Evolutionary conservation across 306 rosid genomes (phyloP).

Genomic region (Vigna unguiculata): DNA sequence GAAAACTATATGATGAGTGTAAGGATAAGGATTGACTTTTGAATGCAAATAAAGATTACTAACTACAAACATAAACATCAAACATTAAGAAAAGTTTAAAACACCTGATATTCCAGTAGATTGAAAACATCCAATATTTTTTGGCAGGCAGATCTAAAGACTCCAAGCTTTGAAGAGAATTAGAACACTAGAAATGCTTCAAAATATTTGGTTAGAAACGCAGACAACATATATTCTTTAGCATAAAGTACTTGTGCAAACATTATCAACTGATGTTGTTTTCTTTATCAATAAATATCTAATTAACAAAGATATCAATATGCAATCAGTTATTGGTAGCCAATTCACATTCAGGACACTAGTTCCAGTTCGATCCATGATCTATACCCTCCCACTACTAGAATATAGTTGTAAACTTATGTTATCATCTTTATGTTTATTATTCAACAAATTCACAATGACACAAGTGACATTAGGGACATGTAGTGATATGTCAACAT

Average conservation of each 20-base stretch:
- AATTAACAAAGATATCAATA: constrained; percentile 19
- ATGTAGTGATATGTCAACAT: not conserved
- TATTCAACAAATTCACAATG: not conserved
- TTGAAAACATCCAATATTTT: constrained; percentile 78
- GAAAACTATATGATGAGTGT: too few species aligned
- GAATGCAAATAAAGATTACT: constrained; percentile 26
- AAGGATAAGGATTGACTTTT: constrained; percentile 5
- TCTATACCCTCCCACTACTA: not conserved
- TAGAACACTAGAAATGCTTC: constrained; percentile 77
- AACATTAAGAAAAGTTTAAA: constrained; percentile 15
- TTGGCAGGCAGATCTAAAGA: constrained; percentile 84
- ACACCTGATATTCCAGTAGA: constrained; percentile 94
- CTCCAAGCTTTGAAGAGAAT: constrained; percentile 70
- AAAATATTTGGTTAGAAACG: constrained; percentile 39
- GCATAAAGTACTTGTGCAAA: constrained; percentile 29
- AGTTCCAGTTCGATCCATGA: not conserved
- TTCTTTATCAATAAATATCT: constrained; percentile 5
- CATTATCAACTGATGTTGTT: constrained; percentile 18
- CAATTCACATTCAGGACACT: not conserved
- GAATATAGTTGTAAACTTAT: constrained; percentile 1
- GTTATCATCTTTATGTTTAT: not conserved
- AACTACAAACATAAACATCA: constrained; percentile 20
- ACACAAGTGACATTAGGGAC: constrained; percentile 4
- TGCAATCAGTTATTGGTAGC: not conserved
- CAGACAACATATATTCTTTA: constrained; percentile 19